Evolutionary conservation across 352 stramenopile species (phyloP).

Genomic region (Discostella stelligera): DNA sequence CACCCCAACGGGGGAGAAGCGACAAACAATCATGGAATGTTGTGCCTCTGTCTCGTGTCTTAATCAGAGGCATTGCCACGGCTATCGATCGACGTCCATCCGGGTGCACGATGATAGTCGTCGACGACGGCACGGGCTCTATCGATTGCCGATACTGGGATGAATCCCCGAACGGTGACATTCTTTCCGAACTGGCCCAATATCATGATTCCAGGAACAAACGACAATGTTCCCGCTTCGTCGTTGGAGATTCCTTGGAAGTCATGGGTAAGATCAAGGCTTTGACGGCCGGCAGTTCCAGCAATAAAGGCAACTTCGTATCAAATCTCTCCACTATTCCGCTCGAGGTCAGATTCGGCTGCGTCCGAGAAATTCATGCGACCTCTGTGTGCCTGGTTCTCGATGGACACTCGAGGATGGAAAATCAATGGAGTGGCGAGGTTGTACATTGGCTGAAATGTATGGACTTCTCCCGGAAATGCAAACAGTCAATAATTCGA

Average conservation of each 20-base stretch:
- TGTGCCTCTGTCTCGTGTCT: slow-evolving; percentile 41
- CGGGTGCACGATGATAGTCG: slow-evolving; percentile 39
- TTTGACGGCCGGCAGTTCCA: slow-evolving; percentile 32
- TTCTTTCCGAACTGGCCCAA: slow-evolving; percentile 20
- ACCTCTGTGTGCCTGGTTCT: slow-evolving; percentile 47
- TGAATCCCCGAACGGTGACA: slow-evolving; percentile 12
- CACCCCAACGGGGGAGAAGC: background rate
- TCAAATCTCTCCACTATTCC: slow-evolving; percentile 1
- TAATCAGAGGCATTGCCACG: slow-evolving; percentile 40
- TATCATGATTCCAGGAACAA: slow-evolving; percentile 16
- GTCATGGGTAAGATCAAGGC: slow-evolving; percentile 52
- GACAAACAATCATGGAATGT: slow-evolving; percentile 21
- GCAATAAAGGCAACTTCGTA: background rate
- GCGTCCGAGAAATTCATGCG: slow-evolving; percentile 55
- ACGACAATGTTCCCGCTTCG: slow-evolving; percentile 22
- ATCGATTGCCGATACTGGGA: slow-evolving; percentile 53
- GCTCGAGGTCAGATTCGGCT: slow-evolving; percentile 40
- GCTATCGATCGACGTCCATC: slow-evolving; percentile 46
- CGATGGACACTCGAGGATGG: slow-evolving; percentile 15
- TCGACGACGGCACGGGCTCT: slow-evolving; percentile 54
- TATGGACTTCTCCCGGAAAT: slow-evolving; percentile 35
- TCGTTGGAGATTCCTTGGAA: slow-evolving; percentile 46
- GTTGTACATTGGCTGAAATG: slow-evolving; percentile 55
- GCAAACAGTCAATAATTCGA: slow-evolving; percentile 14
- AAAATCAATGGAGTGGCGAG: slow-evolving; percentile 43